Conservation (phyloP, 2,329 filamentous ascomycete species). For the Pezicula carpinea region DNA sequence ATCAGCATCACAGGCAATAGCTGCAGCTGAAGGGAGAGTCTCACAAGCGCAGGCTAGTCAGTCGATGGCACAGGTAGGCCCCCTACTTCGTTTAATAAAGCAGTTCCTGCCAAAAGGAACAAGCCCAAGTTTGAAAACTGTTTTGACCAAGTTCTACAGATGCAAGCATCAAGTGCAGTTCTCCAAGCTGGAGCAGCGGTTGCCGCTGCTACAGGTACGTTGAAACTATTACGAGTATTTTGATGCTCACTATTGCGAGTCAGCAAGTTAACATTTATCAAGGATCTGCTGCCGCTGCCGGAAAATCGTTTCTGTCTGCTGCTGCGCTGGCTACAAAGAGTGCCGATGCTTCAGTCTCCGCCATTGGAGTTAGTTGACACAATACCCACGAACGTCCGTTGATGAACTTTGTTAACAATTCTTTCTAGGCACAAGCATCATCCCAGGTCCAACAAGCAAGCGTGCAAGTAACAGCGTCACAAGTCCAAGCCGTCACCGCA, state of each 20-base stretch:
- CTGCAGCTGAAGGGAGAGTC: not conserved
- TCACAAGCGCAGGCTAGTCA: not conserved
- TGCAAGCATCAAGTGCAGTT: constrained; percentile 17
- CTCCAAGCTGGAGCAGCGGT: constrained; percentile 23
- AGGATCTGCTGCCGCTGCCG: constrained; percentile 25
- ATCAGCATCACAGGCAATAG: not conserved
- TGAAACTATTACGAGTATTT: not conserved
- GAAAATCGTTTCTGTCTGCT: constrained; percentile 21
- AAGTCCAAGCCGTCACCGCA: constrained; percentile 35
- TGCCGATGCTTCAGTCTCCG: constrained; percentile 7
- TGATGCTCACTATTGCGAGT: constrained; percentile 2
- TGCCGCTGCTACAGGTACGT: constrained; percentile 24
- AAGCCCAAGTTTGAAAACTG: not conserved
- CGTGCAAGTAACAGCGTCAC: constrained; percentile 17
- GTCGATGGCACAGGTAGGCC: not conserved
- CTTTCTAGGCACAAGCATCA: constrained; percentile 16
- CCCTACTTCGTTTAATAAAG: not conserved
- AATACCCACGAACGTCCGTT: not conserved
- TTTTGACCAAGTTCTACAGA: constrained; percentile 16
- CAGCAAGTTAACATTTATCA: not conserved
- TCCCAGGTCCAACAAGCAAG: constrained; percentile 10
- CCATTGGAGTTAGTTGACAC: constrained; percentile 13
- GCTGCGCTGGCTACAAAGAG: constrained; percentile 17
- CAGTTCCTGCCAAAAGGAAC: too few species aligned
- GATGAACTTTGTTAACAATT: not conserved